A percentile compares a stretch with the other conserved stretches of the same genome.
These are phyloP conservation scores for Bacidia gigantensis DNA, from an alignment of 495 filamentous ascomycete species.

Conservation along the genomic window DNA sequence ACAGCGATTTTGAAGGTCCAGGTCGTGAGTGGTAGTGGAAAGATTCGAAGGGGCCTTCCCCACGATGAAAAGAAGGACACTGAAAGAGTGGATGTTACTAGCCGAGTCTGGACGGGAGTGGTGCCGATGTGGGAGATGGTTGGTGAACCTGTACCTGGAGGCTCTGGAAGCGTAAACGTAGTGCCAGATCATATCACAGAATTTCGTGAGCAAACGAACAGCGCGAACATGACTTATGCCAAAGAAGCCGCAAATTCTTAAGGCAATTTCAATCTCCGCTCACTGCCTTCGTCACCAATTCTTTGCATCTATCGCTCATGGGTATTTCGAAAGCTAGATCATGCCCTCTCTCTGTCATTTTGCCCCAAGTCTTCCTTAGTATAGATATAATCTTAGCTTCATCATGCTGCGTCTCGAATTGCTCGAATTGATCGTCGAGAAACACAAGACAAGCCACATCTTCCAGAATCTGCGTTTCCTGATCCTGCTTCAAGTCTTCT, in stretches of 20 bases:
- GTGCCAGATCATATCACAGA: slow-evolving; percentile 51
- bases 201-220: slow-evolving; percentile 43
- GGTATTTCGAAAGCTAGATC: slow-evolving; percentile 52
- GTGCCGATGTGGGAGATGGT: slow-evolving; percentile 55
- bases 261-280: slow-evolving; percentile 17
- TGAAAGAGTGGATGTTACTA: slow-evolving; percentile 43
- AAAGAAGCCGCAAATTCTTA: slow-evolving; percentile 26
- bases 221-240: slow-evolving; percentile 37
- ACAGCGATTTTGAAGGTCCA: slow-evolving; percentile 61
- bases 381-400: slow-evolving; percentile 66
- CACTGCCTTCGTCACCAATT: slow-evolving; percentile 52
- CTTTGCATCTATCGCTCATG: slow-evolving; percentile 43
- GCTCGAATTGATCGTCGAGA: slow-evolving; percentile 69
- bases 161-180: slow-evolving; percentile 42
- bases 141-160: slow-evolving; percentile 54
- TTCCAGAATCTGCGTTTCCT: slow-evolving; percentile 59
- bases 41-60: slow-evolving; percentile 56
- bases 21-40: slow-evolving; percentile 61
- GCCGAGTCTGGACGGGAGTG: slow-evolving; percentile 69
- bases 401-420: slow-evolving; percentile 51
- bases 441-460: slow-evolving; percentile 81
- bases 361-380: slow-evolving; percentile 69
- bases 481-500: slow-evolving; percentile 46
- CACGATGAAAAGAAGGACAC: slow-evolving; percentile 59
- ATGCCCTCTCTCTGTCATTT: slow-evolving; percentile 58